Conservation (phyloP, 371 early-diverging fungal species). For the Syncephalastrum sp. region DNA sequence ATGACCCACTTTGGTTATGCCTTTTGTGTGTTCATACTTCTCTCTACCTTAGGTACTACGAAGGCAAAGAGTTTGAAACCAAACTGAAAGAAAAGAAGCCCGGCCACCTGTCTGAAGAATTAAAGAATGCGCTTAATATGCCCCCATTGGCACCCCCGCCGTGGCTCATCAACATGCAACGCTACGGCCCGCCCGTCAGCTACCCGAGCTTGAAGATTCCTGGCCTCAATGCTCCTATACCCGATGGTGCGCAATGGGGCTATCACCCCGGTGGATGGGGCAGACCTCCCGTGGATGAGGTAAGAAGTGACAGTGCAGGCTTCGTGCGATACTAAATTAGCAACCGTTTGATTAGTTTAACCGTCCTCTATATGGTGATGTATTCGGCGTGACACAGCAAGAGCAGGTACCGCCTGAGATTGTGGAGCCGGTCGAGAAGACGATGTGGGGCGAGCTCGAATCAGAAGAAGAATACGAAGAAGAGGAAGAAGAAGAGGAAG, state of each 20-base stretch:
- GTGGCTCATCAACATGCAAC: slow-evolving; percentile 98
- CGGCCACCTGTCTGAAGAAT: slow-evolving; percentile 84
- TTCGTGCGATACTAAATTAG: too few species aligned
- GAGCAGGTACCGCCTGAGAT: slow-evolving; percentile 31
- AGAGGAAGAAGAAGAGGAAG: slow-evolving; percentile 60
- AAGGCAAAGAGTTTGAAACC: slow-evolving; percentile 96
- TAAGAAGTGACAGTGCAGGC: slow-evolving; percentile 4
- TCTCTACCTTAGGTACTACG: slow-evolving; percentile 77
- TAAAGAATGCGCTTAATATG: slow-evolving; percentile 88
- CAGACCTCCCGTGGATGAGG: slow-evolving; percentile 95
- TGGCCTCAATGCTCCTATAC: slow-evolving; percentile 97
- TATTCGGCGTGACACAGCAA: slow-evolving; percentile 74
- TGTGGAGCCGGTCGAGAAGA: slow-evolving; percentile 70
- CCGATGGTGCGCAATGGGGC: slow-evolving; percentile 98
- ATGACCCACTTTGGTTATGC: neutral
- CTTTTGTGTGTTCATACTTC: slow-evolving; percentile 11
- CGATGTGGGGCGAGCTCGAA: slow-evolving; percentile 86
- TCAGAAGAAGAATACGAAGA: slow-evolving; percentile 62
- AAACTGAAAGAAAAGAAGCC: slow-evolving; percentile 88
- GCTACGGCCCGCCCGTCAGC: slow-evolving; percentile 96
- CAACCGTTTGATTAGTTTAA: slow-evolving; percentile 51
- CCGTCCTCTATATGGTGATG: slow-evolving; percentile 95
- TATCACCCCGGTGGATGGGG: slow-evolving; percentile 99
- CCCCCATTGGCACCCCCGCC: slow-evolving; percentile 96
- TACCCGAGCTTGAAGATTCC: slow-evolving; percentile 94